These are phyloP conservation scores for Saururus chinensis DNA, from an alignment of 164 flowering plant genomes.

Conservation along the genomic window DNA sequence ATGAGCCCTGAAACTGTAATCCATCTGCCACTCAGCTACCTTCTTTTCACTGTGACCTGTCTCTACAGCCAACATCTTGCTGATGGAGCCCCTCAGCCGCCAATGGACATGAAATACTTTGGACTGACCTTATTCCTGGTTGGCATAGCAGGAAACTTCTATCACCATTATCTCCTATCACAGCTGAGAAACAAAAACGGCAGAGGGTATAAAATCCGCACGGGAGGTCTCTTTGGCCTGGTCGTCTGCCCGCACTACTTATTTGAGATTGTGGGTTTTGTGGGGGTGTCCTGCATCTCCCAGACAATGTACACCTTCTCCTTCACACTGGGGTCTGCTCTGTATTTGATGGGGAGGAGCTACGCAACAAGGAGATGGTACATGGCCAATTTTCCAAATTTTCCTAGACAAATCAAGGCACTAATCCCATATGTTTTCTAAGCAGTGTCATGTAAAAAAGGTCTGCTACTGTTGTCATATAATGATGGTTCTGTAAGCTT, in stretches of 20 bases:
- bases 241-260: slow-evolving; percentile 75
- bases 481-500: no score
- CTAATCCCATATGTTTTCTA: slow-evolving; percentile 55
- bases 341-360: slow-evolving; percentile 57
- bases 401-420: slow-evolving; percentile 47
- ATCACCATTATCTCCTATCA: slow-evolving; percentile 56
- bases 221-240: slow-evolving; percentile 48
- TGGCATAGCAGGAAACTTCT: slow-evolving; percentile 60
- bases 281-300: slow-evolving; percentile 44
- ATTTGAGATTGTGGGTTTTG: slow-evolving; percentile 43
- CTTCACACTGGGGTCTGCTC: slow-evolving; percentile 23
- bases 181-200: slow-evolving; percentile 30
- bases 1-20: no score
- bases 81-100: no score
- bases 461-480: no score
- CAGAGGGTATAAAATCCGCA: slow-evolving; percentile 53
- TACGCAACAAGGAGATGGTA: slow-evolving; percentile 63
- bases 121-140: slow-evolving; percentile 36
- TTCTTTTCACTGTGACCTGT: no score
- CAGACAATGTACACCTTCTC: slow-evolving; percentile 38
- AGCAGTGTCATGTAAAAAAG: no score
- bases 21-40: no score
- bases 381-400: slow-evolving; percentile 50
- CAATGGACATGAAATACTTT: no score
- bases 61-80: no score